Evolutionary conservation across 129 eudicot species (phyloP), one percentile per base, ranked within the genome.

Genomic region (Pseudognaphalium luteoalbum): DNA sequence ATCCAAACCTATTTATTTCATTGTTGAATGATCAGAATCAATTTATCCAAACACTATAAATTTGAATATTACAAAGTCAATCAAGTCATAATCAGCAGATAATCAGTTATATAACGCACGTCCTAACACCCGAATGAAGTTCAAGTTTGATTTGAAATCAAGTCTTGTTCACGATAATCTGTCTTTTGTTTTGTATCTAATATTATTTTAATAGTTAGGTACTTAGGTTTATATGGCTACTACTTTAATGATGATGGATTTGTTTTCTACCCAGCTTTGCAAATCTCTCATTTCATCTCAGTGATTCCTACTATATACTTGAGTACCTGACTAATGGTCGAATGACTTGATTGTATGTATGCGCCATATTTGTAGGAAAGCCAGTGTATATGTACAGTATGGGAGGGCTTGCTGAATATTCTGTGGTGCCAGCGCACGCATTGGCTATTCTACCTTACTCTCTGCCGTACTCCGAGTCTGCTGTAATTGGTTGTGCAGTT

Each of bases 371-470:
- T 86, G 82, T 88, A 95, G 97, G 89, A 76, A 95, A 91, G 72
- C 99, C 97, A 8, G 97, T 91, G 33, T 95, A 91, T 76, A 95
- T 95, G 99, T 95, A 95, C 84, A 95, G 99, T 80, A 95, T 95
- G 99, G 99, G 99, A 63, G 99, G 99, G 14, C 90, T 95, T 76
- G 99, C 99, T 19, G 99, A 95, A 74, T 95, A 81, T 76, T 78
- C 92, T 34, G 94, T 91, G 21, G 96, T 89, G 20, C 99, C 99
- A 33, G 97, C 97, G 54, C 81, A 91, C 70, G 99, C 79, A 62
- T 78, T 95, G 82, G 72, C 93, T 41, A 39, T 77, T 51, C 83
- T 95, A 32, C 97, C 99, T 17, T 86, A 87, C 34, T 51, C 99
- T 5, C 82, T 95, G 76, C 99, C 99, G 8, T 95, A 91, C 73